Percentiles rank a stretch among this genome's conserved stretches.
Evolutionary conservation across 2,329 filamentous ascomycete species (phyloP).

Genomic region (Trichophaea hybrida): DNA sequence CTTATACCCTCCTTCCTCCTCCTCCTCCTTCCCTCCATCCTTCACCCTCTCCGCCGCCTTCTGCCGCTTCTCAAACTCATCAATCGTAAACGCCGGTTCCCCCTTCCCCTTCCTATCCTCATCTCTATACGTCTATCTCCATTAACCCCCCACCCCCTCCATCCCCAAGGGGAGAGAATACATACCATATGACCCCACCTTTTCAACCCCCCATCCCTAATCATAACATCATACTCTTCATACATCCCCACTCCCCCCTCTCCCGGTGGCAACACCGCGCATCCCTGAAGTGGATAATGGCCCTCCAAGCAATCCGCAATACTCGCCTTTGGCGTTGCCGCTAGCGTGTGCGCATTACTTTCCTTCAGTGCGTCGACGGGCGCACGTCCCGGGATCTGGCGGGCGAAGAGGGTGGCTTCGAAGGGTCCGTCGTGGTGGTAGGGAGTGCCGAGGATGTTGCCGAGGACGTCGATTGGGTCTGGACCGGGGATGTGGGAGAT

Average conservation of each 20-base stretch:
- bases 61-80: conserved; percentile 50
- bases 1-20: not conserved
- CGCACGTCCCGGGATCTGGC: conserved; percentile 52
- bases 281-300: conserved; percentile 70
- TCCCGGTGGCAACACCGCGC: conserved; percentile 62
- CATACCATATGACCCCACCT: conserved; percentile 60
- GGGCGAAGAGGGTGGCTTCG: conserved; percentile 61
- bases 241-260: conserved; percentile 53
- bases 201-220: conserved; percentile 70
- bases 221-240: conserved; percentile 72
- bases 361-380: conserved; percentile 63
- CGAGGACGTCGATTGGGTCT: conserved; percentile 69
- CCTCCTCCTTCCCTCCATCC: not conserved
- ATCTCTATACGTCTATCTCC: conserved; percentile 48
- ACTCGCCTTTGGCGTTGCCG: conserved; percentile 65
- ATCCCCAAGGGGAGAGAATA: conserved; percentile 20
- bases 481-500: conserved; percentile 52
- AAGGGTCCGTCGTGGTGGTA: conserved; percentile 90
- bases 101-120: conserved; percentile 73
- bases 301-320: conserved; percentile 56
- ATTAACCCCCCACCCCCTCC: not conserved
- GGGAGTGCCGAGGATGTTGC: conserved; percentile 44
- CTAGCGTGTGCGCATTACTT: conserved; percentile 61
- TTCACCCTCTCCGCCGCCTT: conserved; percentile 30
- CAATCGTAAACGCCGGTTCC: conserved; percentile 58